Evolutionary conservation across 177 flowering plant species (phyloP).

Genomic region (Vitis hybrid): DNA sequence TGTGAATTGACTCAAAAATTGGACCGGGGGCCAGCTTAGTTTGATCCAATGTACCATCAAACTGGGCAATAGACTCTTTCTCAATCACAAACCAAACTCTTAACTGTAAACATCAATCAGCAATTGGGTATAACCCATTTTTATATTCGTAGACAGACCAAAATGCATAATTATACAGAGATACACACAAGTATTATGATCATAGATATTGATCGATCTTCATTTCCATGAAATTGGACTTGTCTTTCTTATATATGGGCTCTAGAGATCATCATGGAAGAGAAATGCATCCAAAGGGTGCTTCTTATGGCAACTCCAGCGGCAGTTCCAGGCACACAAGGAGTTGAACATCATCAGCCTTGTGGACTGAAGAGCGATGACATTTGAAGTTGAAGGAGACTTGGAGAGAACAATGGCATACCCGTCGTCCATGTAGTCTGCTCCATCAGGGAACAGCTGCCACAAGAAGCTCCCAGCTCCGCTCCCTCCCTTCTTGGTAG

Average conservation of each 20-base stretch:
- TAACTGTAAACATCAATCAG: too few relatives aligned
- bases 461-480: slow-evolving; percentile 82
- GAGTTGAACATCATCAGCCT: slow-evolving; percentile 69
- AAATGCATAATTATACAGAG: too few relatives aligned
- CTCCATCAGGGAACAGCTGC: slow-evolving; percentile 91
- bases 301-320: slow-evolving; percentile 86
- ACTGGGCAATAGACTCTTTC: too few relatives aligned
- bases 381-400: slow-evolving; percentile 56
- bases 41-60: too few relatives aligned
- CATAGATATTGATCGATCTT: neutral
- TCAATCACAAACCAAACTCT: too few relatives aligned
- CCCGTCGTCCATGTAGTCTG: slow-evolving; percentile 95
- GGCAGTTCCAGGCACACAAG: slow-evolving; percentile 59
- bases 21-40: too few relatives aligned
- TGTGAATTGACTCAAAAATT: too few relatives aligned
- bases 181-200: too few relatives aligned
- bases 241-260: neutral
- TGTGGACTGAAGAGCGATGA: slow-evolving; percentile 73
- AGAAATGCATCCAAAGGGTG: slow-evolving; percentile 35
- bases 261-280: slow-evolving; percentile 49
- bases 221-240: neutral
- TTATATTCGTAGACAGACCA: too few relatives aligned
- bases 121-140: too few relatives aligned
- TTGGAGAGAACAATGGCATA: slow-evolving; percentile 76
- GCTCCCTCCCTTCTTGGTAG: slow-evolving; percentile 76